Conservation (phyloP, 2,329 filamentous ascomycete genomes). For the Paraphoma sp. region DNA sequence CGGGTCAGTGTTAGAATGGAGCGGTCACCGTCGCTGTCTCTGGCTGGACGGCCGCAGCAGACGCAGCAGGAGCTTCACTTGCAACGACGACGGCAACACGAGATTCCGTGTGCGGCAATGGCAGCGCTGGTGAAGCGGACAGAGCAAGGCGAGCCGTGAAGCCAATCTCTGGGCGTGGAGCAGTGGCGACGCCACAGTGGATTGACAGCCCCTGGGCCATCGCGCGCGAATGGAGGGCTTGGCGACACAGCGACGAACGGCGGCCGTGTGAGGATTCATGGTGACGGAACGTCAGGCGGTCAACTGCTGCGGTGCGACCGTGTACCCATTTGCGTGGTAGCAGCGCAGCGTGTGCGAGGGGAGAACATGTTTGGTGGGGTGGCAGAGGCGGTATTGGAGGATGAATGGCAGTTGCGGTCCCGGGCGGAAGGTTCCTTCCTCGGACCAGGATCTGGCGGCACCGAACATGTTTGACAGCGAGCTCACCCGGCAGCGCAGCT, state of each 20-base stretch:
- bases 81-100: conserved; percentile 4
- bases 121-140: conserved; percentile 4
- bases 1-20: neutral
- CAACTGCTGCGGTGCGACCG: conserved; percentile 35
- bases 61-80: conserved; percentile 2
- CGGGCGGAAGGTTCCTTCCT: conserved; percentile 31
- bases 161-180: conserved; percentile 13
- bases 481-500: conserved; percentile 1
- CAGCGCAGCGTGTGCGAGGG: conserved; percentile 32
- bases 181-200: conserved; percentile 35
- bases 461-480: conserved; percentile 27
- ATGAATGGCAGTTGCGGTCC: conserved; percentile 22
- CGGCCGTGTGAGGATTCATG: conserved; percentile 16
- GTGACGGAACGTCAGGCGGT: conserved; percentile 44
- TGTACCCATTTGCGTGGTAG: conserved; percentile 26
- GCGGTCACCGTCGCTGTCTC: neutral
- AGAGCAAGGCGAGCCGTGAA: conserved; percentile 12
- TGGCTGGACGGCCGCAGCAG: conserved; percentile 9
- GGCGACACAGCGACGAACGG: conserved; percentile 28
- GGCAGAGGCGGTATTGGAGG: conserved; percentile 17
- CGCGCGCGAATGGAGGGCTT: conserved; percentile 21
- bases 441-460: conserved; percentile 23
- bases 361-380: conserved; percentile 12
- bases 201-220: conserved; percentile 40
- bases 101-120: conserved; percentile 10